Evolutionary conservation across 352 stramenopile genomes (phyloP), one percentile per base, ranked within the genome.

Genomic region (Phytophthora palmivora): DNA sequence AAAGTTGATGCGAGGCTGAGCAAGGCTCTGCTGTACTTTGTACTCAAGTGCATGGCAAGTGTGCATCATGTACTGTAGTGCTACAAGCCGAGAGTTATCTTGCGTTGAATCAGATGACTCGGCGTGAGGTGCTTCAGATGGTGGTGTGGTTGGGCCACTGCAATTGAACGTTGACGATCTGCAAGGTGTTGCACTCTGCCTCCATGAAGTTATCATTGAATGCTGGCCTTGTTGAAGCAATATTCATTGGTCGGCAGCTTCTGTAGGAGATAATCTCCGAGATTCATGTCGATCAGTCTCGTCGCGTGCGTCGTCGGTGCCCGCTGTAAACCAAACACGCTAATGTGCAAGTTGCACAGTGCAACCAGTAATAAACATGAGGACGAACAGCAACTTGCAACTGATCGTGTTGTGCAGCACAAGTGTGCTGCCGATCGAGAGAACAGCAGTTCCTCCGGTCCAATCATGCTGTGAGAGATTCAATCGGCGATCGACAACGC

Each of bases 341-440:
- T 22, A 57, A 63, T 45, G 30, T 34, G 11, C n/a, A n/a, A n/a
- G n/a, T n/a, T n/a, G n/a, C n/a, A n/a, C n/a, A n/a, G n/a, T n/a
- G n/a, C 30, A 38, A 52, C 43, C 33, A 55, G 28, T 22, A n/a
- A 39, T 36, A 55, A 34, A 42, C 32, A 15, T 45, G 36, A 30
- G 51, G 46, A 58, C 56, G 37, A 64, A 64, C 44, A 18, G 44
- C 30, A 58, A 54, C 12, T 44, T 62, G 53, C 32, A 37, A 32
- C 53, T 62, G 53, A 44, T 62, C 34, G 34, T 47, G 34, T 47
- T 51, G 52, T 56, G 48, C 48, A 18, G 36, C 48, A 56, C 32
- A 28, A 26, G 45, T 18, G 32, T 38, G 43, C 26, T 11, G 30
- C 24, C 39, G 14, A 22, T 30, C 38, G 39, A 14, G n/a, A n/a